A percentile compares a stretch with the other conserved stretches of the same genome.
Evolutionary conservation across 257 asterid genomes (phyloP).

Genomic region (Nemophila menziesii): DNA sequence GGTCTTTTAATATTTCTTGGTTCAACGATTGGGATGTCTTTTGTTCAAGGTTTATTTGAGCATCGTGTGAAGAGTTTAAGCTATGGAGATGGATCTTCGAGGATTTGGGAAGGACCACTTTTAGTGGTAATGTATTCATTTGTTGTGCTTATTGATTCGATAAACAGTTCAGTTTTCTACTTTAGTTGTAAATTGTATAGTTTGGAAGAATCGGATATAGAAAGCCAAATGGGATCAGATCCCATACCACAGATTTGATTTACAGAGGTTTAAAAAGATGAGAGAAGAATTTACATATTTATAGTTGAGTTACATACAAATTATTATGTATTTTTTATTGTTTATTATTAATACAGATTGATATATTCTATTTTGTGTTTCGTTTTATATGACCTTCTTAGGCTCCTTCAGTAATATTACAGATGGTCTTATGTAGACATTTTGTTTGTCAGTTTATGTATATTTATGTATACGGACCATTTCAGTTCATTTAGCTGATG

Average conservation of each 20-base stretch:
- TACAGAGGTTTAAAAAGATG: no score
- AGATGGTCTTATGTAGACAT: no score
- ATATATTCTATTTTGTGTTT: neutral
- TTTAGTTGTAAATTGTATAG: slow-evolving; percentile 86
- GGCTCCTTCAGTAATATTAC: no score
- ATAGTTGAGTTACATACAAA: neutral
- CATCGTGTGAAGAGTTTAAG: slow-evolving; percentile 86
- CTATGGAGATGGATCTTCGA: slow-evolving; percentile 85
- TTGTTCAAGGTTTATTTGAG: slow-evolving; percentile 85
- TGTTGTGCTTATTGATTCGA: slow-evolving; percentile 66
- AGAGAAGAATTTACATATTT: neutral
- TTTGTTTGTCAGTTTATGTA: no score
- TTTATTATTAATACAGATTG: neutral
- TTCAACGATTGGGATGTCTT: slow-evolving; percentile 76
- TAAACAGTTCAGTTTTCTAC: slow-evolving; percentile 89
- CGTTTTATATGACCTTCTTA: no score
- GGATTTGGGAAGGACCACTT: slow-evolving; percentile 96
- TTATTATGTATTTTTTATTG: neutral
- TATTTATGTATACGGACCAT: no score
- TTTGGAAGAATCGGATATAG: slow-evolving; percentile 46
- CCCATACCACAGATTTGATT: slow-evolving; percentile 21
- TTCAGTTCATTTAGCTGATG: no score
- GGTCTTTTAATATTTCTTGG: slow-evolving; percentile 84
- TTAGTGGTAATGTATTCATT: slow-evolving; percentile 76
- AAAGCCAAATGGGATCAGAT: slow-evolving; percentile 33